Base-by-base conservation (phyloP, 768 basidiomycete species). In the Tulasnella sp. region DNA sequence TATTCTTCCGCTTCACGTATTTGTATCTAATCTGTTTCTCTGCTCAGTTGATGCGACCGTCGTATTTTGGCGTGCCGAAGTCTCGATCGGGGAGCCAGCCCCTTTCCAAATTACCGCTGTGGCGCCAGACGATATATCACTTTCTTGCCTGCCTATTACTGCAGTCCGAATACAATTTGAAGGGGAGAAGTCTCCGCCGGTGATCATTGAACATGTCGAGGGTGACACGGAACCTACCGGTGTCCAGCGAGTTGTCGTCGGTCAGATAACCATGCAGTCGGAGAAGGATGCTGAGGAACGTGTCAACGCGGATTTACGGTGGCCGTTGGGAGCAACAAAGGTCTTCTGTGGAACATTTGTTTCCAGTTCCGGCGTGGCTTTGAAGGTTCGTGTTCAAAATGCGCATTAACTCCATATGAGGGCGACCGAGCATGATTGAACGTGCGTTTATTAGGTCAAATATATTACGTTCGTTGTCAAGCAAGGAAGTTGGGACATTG, bases 31-130 rank as follows among this genome's bases (percentile, higher is more conserved):
- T 80, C 80, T 80, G 19, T 78, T 77, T 18, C 39, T 58, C 27
- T 19, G 24, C 78, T 80, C 79, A 96, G 95, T 96, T 27, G 76
- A 77, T n/a, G 24, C 58, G 19, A 27, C 58, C 19, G 85, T 92
- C 4, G 88, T 91, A 0, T 98, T 98, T 84, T 96, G 94, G 93
- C 84, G 88, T 10, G 80, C 88, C 0, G 88, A 91, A 79, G 89
- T 91, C 36, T 87, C 88, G 75, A 88, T 96, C 6, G 89, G 87
- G 14, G 89, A 91, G 80, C 84, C 86, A 3, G 89, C 89, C 0
- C 89, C 93, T 0, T 98, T 95, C 85, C 96, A 98, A 84, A 82
- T 98, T 10, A 86, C 88, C 10, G 83, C 98, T 40, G 85, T 87
- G 2, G 89, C 92, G 0, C 90, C 91, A 0, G 82, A 84, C 0